Conservation (phyloP, 2,329 filamentous ascomycete genomes). For the Ophiognomonia clavigignenti-juglandacearum region DNA sequence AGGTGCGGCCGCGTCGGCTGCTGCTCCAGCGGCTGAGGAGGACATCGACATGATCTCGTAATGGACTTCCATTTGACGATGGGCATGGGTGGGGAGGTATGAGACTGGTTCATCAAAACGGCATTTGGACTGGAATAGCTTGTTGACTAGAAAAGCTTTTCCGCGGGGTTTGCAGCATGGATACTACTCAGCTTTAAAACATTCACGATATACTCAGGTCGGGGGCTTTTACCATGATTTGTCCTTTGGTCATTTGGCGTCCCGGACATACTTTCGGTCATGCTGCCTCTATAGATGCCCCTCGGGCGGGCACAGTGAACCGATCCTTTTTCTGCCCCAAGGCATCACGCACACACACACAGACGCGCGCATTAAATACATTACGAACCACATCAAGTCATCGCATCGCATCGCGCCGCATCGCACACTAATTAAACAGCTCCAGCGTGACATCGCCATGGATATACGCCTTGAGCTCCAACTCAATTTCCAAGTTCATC, state of each 20-base stretch:
- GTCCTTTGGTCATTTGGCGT: too few species aligned
- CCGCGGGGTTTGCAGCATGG: not conserved
- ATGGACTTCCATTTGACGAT: constrained; percentile 12
- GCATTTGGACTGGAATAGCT: not conserved
- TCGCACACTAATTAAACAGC: constrained; percentile 27
- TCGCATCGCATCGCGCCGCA: not conserved
- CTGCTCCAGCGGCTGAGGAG: constrained; percentile 16
- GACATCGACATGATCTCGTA: constrained; percentile 26
- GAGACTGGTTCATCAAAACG: not conserved
- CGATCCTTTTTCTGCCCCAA: too few species aligned
- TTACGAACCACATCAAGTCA: too few species aligned
- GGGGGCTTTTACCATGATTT: too few species aligned
- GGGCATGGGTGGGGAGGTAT: not conserved
- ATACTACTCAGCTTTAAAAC: not conserved
- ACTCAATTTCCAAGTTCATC: constrained; percentile 63
- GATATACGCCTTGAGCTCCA: constrained; percentile 64
- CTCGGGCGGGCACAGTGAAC: too few species aligned
- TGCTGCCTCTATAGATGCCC: not conserved
- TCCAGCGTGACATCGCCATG: constrained; percentile 62
- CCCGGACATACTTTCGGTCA: too few species aligned
- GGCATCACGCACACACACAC: not conserved
- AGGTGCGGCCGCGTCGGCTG: constrained; percentile 37
- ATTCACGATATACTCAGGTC: not conserved
- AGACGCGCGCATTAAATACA: too few species aligned
- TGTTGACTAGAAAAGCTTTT: not conserved